These are phyloP conservation scores for Leishmania lainsoni DNA, from an alignment of 208 protist species.

Conservation along the genomic window DNA sequence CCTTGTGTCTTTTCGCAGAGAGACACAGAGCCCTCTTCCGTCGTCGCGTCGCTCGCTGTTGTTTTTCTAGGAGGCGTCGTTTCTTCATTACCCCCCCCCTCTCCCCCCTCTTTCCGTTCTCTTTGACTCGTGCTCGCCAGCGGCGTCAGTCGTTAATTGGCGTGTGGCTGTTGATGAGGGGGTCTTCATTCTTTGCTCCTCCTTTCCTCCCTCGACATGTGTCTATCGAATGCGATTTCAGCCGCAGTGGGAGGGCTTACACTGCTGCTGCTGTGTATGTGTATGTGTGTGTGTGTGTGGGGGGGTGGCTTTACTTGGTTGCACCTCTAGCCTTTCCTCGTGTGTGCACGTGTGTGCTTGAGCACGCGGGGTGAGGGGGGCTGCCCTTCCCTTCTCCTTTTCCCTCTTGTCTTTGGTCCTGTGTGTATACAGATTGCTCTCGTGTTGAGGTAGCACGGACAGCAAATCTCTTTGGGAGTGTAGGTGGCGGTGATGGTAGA, in stretches of 20 bases:
- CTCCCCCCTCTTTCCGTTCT: constrained; percentile 2
- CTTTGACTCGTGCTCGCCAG: neutral
- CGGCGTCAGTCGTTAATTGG: neutral
- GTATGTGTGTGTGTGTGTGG: neutral
- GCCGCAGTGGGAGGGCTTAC: too few species aligned
- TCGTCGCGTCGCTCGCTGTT: neutral
- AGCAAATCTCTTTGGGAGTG: neutral
- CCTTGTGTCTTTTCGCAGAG: neutral
- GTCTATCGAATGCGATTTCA: too few species aligned
- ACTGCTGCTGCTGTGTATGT: too few species aligned
- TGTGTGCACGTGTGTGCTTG: neutral
- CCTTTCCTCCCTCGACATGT: neutral
- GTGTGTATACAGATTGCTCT: neutral
- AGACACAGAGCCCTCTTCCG: neutral
- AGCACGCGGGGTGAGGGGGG: too few species aligned
- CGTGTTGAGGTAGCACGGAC: neutral
- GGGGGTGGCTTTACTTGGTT: too few species aligned
- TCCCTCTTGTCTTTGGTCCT: neutral
- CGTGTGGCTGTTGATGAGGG: neutral
- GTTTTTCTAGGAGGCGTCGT: neutral
- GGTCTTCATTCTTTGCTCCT: neutral
- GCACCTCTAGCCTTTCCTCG: neutral
- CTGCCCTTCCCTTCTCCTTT: neutral
- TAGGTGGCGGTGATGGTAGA: neutral
- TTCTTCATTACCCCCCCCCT: neutral